Evolutionary conservation across 2,329 filamentous ascomycete genomes (phyloP), one percentile per base, ranked within the genome.

Genomic region (Aspergillus sp.): DNA sequence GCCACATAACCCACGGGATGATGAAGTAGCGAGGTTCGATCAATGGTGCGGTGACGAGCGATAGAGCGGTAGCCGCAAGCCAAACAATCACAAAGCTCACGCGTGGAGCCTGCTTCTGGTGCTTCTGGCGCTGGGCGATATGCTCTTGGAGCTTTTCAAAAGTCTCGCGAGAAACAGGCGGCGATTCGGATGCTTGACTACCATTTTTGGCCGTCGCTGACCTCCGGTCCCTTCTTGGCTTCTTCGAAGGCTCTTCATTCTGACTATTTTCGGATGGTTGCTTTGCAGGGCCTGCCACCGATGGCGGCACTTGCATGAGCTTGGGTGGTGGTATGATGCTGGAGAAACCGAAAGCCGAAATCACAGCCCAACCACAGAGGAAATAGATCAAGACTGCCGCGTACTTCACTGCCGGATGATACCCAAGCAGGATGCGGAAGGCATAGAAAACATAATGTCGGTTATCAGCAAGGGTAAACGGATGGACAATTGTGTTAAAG

Each of bases 1-100:
- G 74, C 85, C 88, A 96, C 49, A 95, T 78, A 6, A 95, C 74
- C 86, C 86, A 98, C 0, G 89, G 88, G 8, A 95, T 70, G 53
- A 98, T 93, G 58, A 94, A 94, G 60, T 98, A 98, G 10, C 91
- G 75, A 10, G 91, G 91, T 57, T 98, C 91, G 7, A 98, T 89
- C 1, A 98, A 72, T 0, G 91, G 88, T 0, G 91, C 88, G 1
- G 86, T 91, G 34, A 94, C 64, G 8, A 98, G 72, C 1, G 84
- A 89, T 3, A 94, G 67, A 0, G 80, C 53, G 0, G 86, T 86
- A 0, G 88, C 73, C 4, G 78, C 61, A 5, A 94, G 55, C 68
- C 72, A 80, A 17, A 79, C 59, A 14, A 78, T 51, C 8, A 75
- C 58, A 45, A 78, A 79, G 47, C 68, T 70, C 26, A 64, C 61